Percentiles rank a stretch among this genome's conserved stretches.
Conservation (phyloP, 202 grass and related monocot species). For the Dendrocalamus latiflorus region DNA sequence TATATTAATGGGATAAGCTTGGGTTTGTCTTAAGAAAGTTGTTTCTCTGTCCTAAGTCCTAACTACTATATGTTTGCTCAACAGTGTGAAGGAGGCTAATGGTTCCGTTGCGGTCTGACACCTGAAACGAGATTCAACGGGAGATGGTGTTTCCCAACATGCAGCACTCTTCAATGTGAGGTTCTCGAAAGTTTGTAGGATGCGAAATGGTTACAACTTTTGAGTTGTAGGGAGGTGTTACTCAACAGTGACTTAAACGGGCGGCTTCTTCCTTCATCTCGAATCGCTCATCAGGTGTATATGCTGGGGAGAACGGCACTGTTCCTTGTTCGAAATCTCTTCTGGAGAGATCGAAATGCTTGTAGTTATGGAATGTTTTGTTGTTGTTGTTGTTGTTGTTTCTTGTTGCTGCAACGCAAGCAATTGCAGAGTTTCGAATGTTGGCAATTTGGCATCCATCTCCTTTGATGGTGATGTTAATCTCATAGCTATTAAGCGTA, state of each 20-base stretch:
- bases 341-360: not conserved
- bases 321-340: not conserved
- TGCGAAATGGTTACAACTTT: slow-evolving; percentile 17
- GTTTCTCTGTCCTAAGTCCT: not conserved
- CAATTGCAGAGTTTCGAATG: not conserved
- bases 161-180: not conserved
- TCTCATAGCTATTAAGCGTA: not conserved
- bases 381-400: slow-evolving; percentile 3
- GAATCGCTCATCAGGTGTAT: not conserved
- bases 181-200: slow-evolving; percentile 5
- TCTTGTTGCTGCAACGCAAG: not conserved
- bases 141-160: slow-evolving; percentile 34
- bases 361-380: not conserved
- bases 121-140: slow-evolving; percentile 50
- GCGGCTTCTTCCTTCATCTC: not conserved
- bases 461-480: not conserved
- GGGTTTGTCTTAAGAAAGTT: not conserved
- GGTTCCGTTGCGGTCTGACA: slow-evolving; percentile 37
- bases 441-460: not conserved
- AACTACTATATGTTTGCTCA: not conserved
- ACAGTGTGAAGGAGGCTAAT: slow-evolving; percentile 47
- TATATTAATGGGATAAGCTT: not conserved
- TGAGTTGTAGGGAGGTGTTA: not conserved
- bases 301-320: not conserved
- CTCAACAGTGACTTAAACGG: not conserved